These are phyloP conservation scores for Epicoccum sorghinum DNA, from an alignment of 2,329 filamentous ascomycete genomes.

Conservation along the genomic window DNA sequence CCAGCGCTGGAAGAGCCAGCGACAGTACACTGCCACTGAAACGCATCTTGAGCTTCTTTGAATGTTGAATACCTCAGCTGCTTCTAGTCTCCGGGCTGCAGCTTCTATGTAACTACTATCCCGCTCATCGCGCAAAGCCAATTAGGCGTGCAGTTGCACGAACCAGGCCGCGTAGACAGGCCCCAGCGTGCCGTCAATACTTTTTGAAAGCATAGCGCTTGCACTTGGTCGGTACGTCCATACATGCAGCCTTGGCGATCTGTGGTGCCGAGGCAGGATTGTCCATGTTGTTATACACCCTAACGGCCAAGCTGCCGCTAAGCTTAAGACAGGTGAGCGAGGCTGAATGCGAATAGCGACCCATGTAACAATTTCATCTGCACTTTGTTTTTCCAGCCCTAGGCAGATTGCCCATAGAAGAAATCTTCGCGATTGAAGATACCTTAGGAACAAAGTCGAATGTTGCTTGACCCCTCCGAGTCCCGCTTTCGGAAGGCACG, in stretches of 20 bases:
- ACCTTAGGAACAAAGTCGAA: too few relatives aligned
- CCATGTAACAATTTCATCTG: too few relatives aligned
- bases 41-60: constrained; percentile 1
- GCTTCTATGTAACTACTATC: neutral
- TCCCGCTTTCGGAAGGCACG: neutral
- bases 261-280: constrained; percentile 6
- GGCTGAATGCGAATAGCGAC: too few relatives aligned
- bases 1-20: neutral
- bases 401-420: neutral
- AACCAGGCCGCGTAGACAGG: constrained; percentile 2
- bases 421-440: neutral
- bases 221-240: neutral
- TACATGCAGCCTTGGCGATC: neutral
- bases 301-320: constrained; percentile 1
- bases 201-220: neutral
- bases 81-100: neutral
- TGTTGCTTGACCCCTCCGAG: neutral
- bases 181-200: constrained; percentile 8
- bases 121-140: neutral
- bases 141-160: neutral
- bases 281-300: neutral
- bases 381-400: too few relatives aligned
- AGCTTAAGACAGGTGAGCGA: too few relatives aligned
- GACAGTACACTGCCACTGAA: neutral
- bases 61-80: neutral